A percentile compares a stretch with the other conserved stretches of the same genome.
Conservation (phyloP, 257 asterid species). For the Nicotiana paniculata region DNA sequence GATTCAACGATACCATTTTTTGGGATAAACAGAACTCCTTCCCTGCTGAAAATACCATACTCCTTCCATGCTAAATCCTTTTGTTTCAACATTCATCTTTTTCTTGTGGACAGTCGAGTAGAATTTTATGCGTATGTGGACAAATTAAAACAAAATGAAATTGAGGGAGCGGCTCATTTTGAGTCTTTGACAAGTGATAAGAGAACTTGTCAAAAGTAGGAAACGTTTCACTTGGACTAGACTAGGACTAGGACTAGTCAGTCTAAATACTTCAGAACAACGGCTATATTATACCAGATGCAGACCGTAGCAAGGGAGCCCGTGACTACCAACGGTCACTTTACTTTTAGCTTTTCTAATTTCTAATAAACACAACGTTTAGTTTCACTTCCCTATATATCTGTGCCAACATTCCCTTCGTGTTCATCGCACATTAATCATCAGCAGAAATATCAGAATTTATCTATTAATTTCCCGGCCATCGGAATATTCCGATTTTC, state of each 20-base stretch:
- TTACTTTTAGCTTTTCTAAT: not conserved
- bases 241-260: not conserved
- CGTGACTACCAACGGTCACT: slow-evolving; percentile 40
- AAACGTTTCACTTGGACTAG: too few relatives aligned
- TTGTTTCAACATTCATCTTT: too few relatives aligned
- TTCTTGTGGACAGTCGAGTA: too few relatives aligned
- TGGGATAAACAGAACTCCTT: too few relatives aligned
- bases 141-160: not conserved
- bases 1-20: too few relatives aligned
- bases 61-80: too few relatives aligned
- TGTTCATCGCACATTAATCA: slow-evolving; percentile 15
- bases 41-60: too few relatives aligned
- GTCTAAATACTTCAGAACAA: not conserved
- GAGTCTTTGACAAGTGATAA: too few relatives aligned
- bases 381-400: slow-evolving; percentile 20
- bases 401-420: not conserved
- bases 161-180: too few relatives aligned
- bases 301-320: slow-evolving; percentile 5
- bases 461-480: not conserved
- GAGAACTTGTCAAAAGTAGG: too few relatives aligned
- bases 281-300: slow-evolving; percentile 27
- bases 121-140: not conserved
- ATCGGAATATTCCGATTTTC: slow-evolving; percentile 26
- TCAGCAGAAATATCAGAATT: not conserved
- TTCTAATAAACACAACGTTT: slow-evolving; percentile 36